These are phyloP conservation scores for Lecanicillium sp. DNA, from an alignment of 2,329 filamentous ascomycete species.

Conservation along the genomic window DNA sequence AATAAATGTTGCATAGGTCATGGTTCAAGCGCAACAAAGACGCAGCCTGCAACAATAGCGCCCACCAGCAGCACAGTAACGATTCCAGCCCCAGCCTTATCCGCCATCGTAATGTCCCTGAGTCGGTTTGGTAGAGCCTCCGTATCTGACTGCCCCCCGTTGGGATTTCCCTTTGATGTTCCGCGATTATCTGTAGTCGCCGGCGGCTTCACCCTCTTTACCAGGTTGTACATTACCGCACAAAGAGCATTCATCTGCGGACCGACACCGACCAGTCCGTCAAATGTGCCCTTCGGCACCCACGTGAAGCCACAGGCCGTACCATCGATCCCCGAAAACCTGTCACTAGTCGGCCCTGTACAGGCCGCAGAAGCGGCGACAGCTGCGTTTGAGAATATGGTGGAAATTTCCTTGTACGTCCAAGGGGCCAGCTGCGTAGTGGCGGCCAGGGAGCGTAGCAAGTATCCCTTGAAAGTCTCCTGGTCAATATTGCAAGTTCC, in stretches of 20 bases:
- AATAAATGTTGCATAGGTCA: too few relatives aligned
- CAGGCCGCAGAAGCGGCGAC: constrained; percentile 44
- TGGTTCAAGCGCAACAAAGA: constrained; percentile 32
- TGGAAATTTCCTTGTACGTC: constrained; percentile 39
- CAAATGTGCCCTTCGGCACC: constrained; percentile 44
- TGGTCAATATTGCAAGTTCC: constrained; percentile 63
- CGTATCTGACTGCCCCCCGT: constrained; percentile 31
- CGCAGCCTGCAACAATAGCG: constrained; percentile 40
- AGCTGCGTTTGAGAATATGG: constrained; percentile 44
- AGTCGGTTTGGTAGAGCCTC: constrained; percentile 18
- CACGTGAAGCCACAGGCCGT: constrained; percentile 63
- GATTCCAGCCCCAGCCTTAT: constrained; percentile 49
- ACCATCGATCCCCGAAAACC: constrained; percentile 44
- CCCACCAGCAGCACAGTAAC: constrained; percentile 42
- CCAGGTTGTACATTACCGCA: constrained; percentile 53
- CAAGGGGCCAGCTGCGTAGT: constrained; percentile 48
- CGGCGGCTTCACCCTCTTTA: constrained; percentile 34
- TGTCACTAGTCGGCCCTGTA: constrained; percentile 33
- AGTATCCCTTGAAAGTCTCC: constrained; percentile 68
- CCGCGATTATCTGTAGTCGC: constrained; percentile 50
- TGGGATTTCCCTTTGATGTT: constrained; percentile 44
- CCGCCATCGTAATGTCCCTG: constrained; percentile 36
- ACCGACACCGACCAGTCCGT: constrained; percentile 55
- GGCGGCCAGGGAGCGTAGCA: constrained; percentile 57
- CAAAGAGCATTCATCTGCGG: constrained; percentile 62